Evolutionary conservation across 768 basidiomycete genomes (phyloP).

Genomic region (Gyrodon lividus): DNA sequence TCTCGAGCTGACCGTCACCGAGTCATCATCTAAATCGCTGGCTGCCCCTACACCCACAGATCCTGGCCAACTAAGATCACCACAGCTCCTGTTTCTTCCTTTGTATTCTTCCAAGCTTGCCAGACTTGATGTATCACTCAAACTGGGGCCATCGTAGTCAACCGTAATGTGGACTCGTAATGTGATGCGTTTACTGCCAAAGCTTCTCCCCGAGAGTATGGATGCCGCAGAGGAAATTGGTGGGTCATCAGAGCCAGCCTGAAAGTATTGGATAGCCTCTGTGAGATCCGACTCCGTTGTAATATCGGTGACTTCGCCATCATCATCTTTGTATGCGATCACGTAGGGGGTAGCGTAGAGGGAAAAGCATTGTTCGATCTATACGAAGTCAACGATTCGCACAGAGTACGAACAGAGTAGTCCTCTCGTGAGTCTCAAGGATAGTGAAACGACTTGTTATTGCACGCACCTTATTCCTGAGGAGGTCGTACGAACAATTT

Average conservation of each 20-base stretch:
- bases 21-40: slow-evolving; percentile 63
- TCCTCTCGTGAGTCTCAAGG: not conserved
- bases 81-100: slow-evolving; percentile 56
- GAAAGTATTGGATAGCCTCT: slow-evolving; percentile 87
- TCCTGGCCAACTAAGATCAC: slow-evolving; percentile 43
- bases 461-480: slow-evolving; percentile 65
- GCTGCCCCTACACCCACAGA: slow-evolving; percentile 42
- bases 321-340: slow-evolving; percentile 86
- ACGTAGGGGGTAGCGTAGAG: slow-evolving; percentile 67
- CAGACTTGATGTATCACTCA: slow-evolving; percentile 86
- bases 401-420: not conserved
- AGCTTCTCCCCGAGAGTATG: slow-evolving; percentile 63
- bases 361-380: slow-evolving; percentile 87
- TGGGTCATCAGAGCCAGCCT: slow-evolving; percentile 69
- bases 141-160: slow-evolving; percentile 88
- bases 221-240: slow-evolving; percentile 73
- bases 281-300: slow-evolving; percentile 70
- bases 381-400: slow-evolving; percentile 7
- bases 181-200: slow-evolving; percentile 68
- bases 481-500: slow-evolving; percentile 73
- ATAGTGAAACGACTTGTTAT: not conserved
- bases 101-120: slow-evolving; percentile 74
- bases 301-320: slow-evolving; percentile 74
- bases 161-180: slow-evolving; percentile 74
- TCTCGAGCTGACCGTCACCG: slow-evolving; percentile 72